Percentiles rank a stretch among this genome's conserved stretches.
These are phyloP conservation scores for Chenopodium quinoa DNA, from an alignment of 148 eudicot genomes.

Conservation along the genomic window DNA sequence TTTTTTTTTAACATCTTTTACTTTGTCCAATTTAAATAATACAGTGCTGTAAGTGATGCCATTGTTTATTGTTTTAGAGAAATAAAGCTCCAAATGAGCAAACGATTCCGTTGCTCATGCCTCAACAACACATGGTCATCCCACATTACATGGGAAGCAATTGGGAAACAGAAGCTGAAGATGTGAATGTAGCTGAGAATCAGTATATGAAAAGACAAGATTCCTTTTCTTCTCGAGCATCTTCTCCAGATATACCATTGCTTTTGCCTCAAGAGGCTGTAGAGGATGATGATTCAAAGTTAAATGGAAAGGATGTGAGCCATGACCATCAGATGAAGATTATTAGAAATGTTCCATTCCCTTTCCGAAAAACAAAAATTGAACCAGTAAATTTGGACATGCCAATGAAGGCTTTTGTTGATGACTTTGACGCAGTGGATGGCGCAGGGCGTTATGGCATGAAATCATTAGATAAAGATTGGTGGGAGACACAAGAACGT, in stretches of 20 bases:
- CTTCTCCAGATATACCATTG: slow-evolving; percentile 84
- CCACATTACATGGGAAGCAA: slow-evolving; percentile 84
- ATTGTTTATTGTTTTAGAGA: slow-evolving; percentile 55
- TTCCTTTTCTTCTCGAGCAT: slow-evolving; percentile 71
- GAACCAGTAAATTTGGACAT: slow-evolving; percentile 62
- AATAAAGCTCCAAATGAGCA: slow-evolving; percentile 93
- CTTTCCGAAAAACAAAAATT: slow-evolving; percentile 64
- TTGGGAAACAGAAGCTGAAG: slow-evolving; percentile 41
- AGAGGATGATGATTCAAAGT: slow-evolving; percentile 44
- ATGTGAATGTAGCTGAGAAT: slow-evolving; percentile 30
- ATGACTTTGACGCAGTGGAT: slow-evolving; percentile 48
- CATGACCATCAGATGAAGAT: slow-evolving; percentile 56
- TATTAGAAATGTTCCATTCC: slow-evolving; percentile 56
- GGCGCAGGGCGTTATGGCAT: slow-evolving; percentile 29
- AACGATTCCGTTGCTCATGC: slow-evolving; percentile 88
- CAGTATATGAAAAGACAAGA: slow-evolving; percentile 47
- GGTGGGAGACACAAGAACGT: slow-evolving; percentile 92
- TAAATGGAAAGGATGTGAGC: slow-evolving; percentile 38
- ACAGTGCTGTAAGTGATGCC: slow-evolving; percentile 7
- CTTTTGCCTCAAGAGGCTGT: slow-evolving; percentile 86
- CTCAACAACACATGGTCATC: slow-evolving; percentile 98
- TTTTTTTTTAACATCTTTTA: neutral
- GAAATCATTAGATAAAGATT: slow-evolving; percentile 59
- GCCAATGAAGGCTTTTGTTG: slow-evolving; percentile 94
- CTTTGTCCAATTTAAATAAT: slow-evolving; percentile 2